Evolutionary conservation across 108 stramenopile species (phyloP).

Genomic region (Fistulifera solaris): DNA sequence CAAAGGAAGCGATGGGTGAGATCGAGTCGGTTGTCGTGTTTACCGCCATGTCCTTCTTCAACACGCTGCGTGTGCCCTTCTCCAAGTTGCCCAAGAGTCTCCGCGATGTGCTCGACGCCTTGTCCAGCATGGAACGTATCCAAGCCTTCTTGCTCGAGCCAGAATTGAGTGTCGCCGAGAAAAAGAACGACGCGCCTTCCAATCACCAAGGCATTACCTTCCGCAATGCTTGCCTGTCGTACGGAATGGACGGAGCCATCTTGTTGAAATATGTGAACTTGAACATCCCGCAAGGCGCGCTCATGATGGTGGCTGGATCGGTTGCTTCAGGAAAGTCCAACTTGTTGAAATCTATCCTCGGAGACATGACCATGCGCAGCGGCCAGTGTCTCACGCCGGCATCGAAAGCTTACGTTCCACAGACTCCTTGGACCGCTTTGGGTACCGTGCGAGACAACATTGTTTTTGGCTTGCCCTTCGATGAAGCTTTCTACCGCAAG

Average conservation of each 20-base stretch:
- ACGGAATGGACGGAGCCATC: not conserved
- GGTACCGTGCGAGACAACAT: constrained; percentile 76
- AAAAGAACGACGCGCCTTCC: no score
- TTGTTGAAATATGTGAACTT: constrained; percentile 35
- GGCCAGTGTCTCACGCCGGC: constrained; percentile 38
- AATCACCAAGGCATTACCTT: not conserved
- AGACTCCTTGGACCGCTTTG: no score
- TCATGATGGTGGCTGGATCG: constrained; percentile 74
- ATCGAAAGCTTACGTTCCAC: constrained; percentile 22
- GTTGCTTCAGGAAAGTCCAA: constrained; percentile 80
- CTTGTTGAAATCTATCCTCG: constrained; percentile 64
- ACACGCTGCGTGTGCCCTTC: constrained; percentile 45
- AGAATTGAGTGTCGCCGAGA: no score
- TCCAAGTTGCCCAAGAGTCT: constrained; percentile 10
- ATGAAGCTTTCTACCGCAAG: constrained; percentile 44
- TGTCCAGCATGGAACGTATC: not conserved
- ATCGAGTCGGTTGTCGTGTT: constrained; percentile 59
- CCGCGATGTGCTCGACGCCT: constrained; percentile 13
- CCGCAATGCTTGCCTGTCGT: not conserved
- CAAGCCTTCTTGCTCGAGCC: no score
- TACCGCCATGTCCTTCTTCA: constrained; percentile 52
- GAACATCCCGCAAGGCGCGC: constrained; percentile 64
- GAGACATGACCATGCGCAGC: constrained; percentile 54
- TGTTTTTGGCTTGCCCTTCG: constrained; percentile 45
- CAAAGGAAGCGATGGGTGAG: constrained; percentile 49